Evolutionary conservation across 2,329 filamentous ascomycete genomes (phyloP), one percentile per base, ranked within the genome.

Genomic region (Aureobasidium sp.): DNA sequence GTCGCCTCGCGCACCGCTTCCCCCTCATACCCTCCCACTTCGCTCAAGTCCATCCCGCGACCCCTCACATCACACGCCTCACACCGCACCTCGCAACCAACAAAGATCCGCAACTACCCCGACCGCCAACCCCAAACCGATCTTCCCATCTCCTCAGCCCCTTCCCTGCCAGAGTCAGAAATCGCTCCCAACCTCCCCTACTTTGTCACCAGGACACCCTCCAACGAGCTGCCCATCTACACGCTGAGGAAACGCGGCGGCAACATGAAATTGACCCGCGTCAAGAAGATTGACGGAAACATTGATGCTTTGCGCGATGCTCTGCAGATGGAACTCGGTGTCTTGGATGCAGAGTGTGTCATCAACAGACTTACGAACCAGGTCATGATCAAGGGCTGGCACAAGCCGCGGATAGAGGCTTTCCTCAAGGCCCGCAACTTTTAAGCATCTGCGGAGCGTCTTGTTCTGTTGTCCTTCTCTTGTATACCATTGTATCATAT

Each of bases 251-350:
- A 90, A 77, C 81, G 85, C 14, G 91, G 91, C 58, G 90, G 90
- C 15, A 94, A 89, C 66, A 80, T 86, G 71, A 84, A 86, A 69
- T 76, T 89, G 69, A 95, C 93, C 5, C 75, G 84, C 62, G 77
- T 99, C 62, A 88, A 91, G 73, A 91, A 89, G 75, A 82, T 93
- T 55, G 85, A 90, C 62, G 94, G 94, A 17, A 83, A 96, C 72
- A 70, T 85, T 55, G 74, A 78, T 36, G 82, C 78, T 3, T 72
- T 97, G 66, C 80, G 84, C 64, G 74, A 81, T 39, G 87, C 91
- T 67, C 72, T 97, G 62, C 76, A 79, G 41, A 70, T 76, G 22
- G 81, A 79, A 12, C 73, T 96, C 64, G 64, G 66, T 3, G 42
- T 70, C 42, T 51, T 63, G 31, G 71, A 79, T 55, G 77, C 82